A percentile compares a stretch with the other conserved stretches of the same genome.
Evolutionary conservation across 106 monocot species (phyloP).

Genomic region (Allium sativum): DNA sequence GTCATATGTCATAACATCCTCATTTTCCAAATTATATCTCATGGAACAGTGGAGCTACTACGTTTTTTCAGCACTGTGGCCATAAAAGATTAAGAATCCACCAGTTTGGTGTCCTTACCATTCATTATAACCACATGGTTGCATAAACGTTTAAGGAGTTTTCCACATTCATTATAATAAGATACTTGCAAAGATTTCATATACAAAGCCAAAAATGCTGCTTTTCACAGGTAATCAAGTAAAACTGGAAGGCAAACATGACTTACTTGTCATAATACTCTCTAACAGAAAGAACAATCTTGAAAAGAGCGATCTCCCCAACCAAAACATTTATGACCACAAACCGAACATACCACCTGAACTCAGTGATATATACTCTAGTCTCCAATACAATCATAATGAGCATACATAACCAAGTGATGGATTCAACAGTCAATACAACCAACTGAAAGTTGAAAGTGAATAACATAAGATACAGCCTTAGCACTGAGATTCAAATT

Average conservation of each 20-base stretch:
- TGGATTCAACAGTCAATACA: constrained; percentile 34
- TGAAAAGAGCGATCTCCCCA: constrained; percentile 55
- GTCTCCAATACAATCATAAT: constrained; percentile 63
- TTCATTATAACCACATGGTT: too few relatives aligned
- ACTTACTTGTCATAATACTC: constrained; percentile 54
- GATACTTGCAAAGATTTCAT: too few relatives aligned
- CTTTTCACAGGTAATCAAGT: neutral
- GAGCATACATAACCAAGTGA: constrained; percentile 62
- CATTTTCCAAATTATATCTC: too few relatives aligned
- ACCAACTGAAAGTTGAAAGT: constrained; percentile 34
- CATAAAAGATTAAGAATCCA: too few relatives aligned
- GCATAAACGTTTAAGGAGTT: too few relatives aligned
- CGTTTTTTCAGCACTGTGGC: too few relatives aligned
- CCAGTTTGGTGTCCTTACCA: too few relatives aligned
- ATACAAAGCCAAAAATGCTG: neutral
- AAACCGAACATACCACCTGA: constrained; percentile 90
- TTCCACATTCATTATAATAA: too few relatives aligned
- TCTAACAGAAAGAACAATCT: constrained; percentile 54
- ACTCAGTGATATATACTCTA: constrained; percentile 72
- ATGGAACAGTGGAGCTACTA: too few relatives aligned
- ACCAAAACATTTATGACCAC: constrained; percentile 62
- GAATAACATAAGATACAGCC: constrained; percentile 1
- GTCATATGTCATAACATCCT: too few relatives aligned
- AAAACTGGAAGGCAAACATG: constrained; percentile 6
- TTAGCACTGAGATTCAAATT: neutral